Percentiles rank a stretch among this genome's conserved stretches.
These are phyloP conservation scores for Eleusine indica DNA, from an alignment of 176 grass and related monocot genomes.

Conservation along the genomic window DNA sequence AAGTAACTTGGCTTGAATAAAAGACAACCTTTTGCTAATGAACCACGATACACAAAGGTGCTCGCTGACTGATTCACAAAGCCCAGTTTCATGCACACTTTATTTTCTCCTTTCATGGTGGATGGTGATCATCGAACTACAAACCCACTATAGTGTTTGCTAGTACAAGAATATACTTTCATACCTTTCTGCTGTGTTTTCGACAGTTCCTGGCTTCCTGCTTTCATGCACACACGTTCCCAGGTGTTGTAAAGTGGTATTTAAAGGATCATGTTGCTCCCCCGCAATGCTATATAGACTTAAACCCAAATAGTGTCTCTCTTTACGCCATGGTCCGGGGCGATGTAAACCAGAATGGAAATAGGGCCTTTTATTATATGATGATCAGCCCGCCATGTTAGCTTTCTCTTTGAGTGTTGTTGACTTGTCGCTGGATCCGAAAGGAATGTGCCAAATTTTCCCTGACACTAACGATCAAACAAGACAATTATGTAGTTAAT, in stretches of 20 bases:
- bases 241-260: background rate
- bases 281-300: too few species aligned
- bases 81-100: background rate
- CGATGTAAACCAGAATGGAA: background rate
- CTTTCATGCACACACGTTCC: conserved; percentile 14
- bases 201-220: background rate
- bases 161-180: conserved; percentile 1
- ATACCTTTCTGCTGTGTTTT: conserved; percentile 16
- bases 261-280: conserved; percentile 16
- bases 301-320: background rate
- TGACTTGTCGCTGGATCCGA: background rate
- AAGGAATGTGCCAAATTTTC: background rate
- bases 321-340: background rate
- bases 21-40: background rate
- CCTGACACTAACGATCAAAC: background rate
- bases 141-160: background rate
- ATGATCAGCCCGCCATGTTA: background rate
- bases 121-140: background rate
- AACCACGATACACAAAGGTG: background rate
- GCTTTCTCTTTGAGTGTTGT: background rate
- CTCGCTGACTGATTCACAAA: conserved; percentile 3
- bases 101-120: background rate
- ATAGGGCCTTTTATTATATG: background rate
- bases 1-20: background rate
- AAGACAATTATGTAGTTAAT: background rate